Base-by-base conservation (phyloP, 2,329 filamentous ascomycete species). In the Rugonectria rugulosa region DNA sequence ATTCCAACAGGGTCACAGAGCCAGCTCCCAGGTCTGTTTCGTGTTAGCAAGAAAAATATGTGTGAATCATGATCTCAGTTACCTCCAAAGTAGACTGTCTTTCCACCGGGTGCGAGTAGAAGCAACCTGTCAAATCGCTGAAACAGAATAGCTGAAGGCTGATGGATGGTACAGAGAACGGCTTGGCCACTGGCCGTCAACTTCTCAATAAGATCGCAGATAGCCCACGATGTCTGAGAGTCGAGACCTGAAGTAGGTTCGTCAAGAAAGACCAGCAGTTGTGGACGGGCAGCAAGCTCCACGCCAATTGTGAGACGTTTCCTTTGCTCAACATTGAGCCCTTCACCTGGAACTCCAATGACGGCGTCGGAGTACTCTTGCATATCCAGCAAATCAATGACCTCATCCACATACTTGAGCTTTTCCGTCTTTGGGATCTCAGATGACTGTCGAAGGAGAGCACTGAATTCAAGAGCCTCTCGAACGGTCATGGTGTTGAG, bases 231-330 rank as follows among this genome's bases (percentile, higher is more conserved):
- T 1, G 88, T 91, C 68, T 91, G 88, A 63, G 82, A 87, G 70
- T 92, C 89, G 9, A 92, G 79, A 68, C 89, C 89, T 7, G 88
- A 91, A 3, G 89, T 92, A 2, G 89, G 89, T 66, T 92, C 89
- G 64, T 92, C 89, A 12, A 92, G 79, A 77, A 92, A 92, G 14
- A 92, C 81, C 43, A 92, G 79, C 3, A 92, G 75, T 34, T 88
- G 81, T 1, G 89, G 89, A 67, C 88, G 89, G 1, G 89, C 89
- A 14, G 88, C 89, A 4, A 92, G 77, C 68, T 92, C 89, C 2
- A 92, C 88, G 65, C 88, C 89, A 54, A 92, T 92, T 0, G 89
- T 92, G 11, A 92, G 77, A 59, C 88, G 83, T 43, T 79, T 79
- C 12, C 77, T 66, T 52, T 79, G 76, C 53, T 79, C 76, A 0